Conservation (phyloP, 495 filamentous ascomycete genomes). For the Thozetella sp. region DNA sequence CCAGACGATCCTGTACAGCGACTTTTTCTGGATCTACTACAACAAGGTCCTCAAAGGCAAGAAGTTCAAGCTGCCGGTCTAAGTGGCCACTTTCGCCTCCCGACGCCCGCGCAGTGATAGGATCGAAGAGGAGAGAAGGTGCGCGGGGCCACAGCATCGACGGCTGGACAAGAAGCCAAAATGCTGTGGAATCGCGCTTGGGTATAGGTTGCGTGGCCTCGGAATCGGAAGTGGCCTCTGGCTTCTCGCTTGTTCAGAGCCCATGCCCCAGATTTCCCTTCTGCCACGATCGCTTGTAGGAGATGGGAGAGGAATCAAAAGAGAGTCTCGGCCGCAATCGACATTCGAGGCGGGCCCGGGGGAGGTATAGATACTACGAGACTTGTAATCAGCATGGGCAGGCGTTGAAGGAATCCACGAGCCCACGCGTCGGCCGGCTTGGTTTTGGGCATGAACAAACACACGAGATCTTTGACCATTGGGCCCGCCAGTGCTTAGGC, state of each 20-base stretch:
- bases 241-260: too few relatives aligned
- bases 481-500: neutral
- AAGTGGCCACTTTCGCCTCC: constrained; percentile 21
- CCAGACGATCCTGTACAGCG: constrained; percentile 93
- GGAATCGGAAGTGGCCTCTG: too few relatives aligned
- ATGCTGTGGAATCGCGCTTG: neutral
- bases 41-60: constrained; percentile 89
- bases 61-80: constrained; percentile 87
- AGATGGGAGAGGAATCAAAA: neutral
- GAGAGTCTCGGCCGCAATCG: neutral
- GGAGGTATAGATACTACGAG: neutral
- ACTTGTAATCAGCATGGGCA: constrained; percentile 3
- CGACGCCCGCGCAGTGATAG: neutral
- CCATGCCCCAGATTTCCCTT: too few relatives aligned
- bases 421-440: neutral
- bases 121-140: neutral
- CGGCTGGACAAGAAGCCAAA: neutral
- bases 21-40: constrained; percentile 99
- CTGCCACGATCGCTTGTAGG: too few relatives aligned
- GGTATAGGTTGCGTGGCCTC: neutral
- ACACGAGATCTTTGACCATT: neutral
- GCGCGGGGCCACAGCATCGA: neutral
- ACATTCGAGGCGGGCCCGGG: neutral
- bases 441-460: neutral
- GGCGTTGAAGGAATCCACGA: neutral